Base-by-base conservation (phyloP, 495 filamentous ascomycete genomes). In the Collariella sp. region DNA sequence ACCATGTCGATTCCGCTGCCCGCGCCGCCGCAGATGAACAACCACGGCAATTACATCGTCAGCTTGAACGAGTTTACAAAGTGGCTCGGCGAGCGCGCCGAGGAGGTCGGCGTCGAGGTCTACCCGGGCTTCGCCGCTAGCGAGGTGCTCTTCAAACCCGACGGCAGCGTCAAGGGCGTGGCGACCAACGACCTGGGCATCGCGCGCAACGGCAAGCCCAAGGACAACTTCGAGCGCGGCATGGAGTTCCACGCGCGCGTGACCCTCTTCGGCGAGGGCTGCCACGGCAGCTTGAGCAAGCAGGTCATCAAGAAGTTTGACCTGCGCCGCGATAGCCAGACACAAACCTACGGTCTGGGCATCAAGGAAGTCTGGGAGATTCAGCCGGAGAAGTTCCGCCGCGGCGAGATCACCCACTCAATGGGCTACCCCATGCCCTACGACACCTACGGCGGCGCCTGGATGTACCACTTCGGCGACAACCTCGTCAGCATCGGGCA, bases 381-480 rank as follows among this genome's bases (percentile, higher is more conserved):
- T 16, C 79, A 86, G 64, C 91, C 94, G 0, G 89, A 91, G 63
- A 97, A 96, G 68, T 96, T 96, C 72, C 75, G 81, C 31, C 83
- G 87, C 56, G 93, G 93, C 41, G 79, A 94, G 68, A 79, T 96
- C 42, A 77, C 80, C 9, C 94, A 99, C 73, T 88, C 90, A 4
- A 83, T 99, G 85, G 93, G 93, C 13, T 97, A 95, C 64, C 93
- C 93, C 13, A 70, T 99, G 26, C 84, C 91, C 7, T 76, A 71
- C 62, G 85, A 96, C 67, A 95, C 90, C 4, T 99, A 99, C 58
- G 93, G 93, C 59, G 93, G 93, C 60, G 89, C 87, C 36, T 99
- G 87, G 86, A 89, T 99, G 83, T 99, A 99, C 62, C 93, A 99
- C 69, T 98, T 97, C 65, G 93, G 90, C 19, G 91, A 97, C 58